phyloP scores from a whole-genome alignment of 2,329 filamentous ascomycete species.

The Monosporascus ibericus region DNA sequence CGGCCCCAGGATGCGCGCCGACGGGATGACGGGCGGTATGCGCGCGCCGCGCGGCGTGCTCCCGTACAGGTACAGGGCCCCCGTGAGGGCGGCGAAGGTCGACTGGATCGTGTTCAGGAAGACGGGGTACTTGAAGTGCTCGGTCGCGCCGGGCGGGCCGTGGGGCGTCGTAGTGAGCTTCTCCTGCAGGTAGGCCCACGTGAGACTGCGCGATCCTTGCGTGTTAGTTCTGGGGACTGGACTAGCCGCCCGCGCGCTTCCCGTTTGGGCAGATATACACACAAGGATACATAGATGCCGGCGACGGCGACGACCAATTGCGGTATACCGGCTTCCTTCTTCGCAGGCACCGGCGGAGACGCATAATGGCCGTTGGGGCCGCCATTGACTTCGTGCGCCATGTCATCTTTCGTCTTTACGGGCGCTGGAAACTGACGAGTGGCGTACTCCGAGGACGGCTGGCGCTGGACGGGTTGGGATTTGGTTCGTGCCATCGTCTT shows the following conservation, averaged over 20 bases:
- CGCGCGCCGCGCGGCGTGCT: slow-evolving; percentile 49
- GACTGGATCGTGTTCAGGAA: slow-evolving; percentile 97
- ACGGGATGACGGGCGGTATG: slow-evolving; percentile 68
- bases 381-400: slow-evolving; percentile 18
- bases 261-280: slow-evolving; percentile 27
- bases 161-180: slow-evolving; percentile 92
- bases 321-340: slow-evolving; percentile 55
- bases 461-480: slow-evolving; percentile 56
- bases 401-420: slow-evolving; percentile 24
- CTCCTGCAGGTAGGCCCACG: slow-evolving; percentile 95
- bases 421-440: slow-evolving; percentile 19
- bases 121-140: slow-evolving; percentile 88
- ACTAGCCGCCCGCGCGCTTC: neutral
- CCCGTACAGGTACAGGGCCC: slow-evolving; percentile 70
- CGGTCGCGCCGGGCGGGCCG: slow-evolving; percentile 54
- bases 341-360: slow-evolving; percentile 22
- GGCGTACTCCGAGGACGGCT: slow-evolving; percentile 61
- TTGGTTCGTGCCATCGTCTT: slow-evolving; percentile 63
- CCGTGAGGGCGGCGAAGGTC: slow-evolving; percentile 75
- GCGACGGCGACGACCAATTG: slow-evolving; percentile 83
- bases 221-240: slow-evolving; percentile 1
- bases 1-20: slow-evolving; percentile 65
- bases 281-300: slow-evolving; percentile 97
- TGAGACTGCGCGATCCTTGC: slow-evolving; percentile 52
- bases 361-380: slow-evolving; percentile 3